A percentile compares a stretch with the other conserved stretches of the same genome.
phyloP scores from a whole-genome alignment of 2,329 filamentous ascomycete genomes.

The Trichoderma sp. region DNA sequence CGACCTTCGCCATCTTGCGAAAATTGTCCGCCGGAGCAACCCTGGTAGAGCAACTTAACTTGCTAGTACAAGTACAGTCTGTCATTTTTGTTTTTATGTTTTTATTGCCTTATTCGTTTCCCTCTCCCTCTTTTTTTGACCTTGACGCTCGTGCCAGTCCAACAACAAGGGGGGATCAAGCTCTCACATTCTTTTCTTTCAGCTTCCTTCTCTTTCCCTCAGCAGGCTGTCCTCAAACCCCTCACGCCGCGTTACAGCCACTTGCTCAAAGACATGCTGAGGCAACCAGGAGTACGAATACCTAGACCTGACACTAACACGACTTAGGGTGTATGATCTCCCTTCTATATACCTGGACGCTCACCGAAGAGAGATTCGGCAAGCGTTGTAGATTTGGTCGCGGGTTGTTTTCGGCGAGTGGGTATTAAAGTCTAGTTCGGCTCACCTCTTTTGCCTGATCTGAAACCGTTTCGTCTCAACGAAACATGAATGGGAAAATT shows the following conservation, averaged over 20 bases:
- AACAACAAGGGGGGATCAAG: neutral
- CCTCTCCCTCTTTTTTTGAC: neutral
- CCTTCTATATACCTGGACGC: neutral
- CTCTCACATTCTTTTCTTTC: neutral
- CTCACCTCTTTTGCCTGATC: neutral
- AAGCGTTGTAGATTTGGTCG: neutral
- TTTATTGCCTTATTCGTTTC: neutral
- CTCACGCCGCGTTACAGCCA: neutral
- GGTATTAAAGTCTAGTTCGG: neutral
- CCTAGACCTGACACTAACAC: neutral
- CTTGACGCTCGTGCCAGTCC: neutral
- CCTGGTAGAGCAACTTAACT: slow-evolving; percentile 3
- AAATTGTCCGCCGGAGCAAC: slow-evolving; percentile 16
- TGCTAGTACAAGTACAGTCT: neutral
- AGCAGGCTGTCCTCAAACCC: neutral
- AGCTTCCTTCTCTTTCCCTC: neutral
- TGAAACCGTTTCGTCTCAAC: neutral
- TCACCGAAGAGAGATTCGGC: neutral
- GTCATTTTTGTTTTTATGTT: neutral
- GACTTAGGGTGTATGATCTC: neutral
- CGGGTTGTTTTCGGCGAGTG: neutral
- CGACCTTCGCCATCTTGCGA: slow-evolving; percentile 12
- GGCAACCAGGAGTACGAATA: neutral
- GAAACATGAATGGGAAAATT: neutral
- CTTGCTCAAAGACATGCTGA: neutral